These are phyloP conservation scores for Skeletonema grethae DNA, from an alignment of 108 stramenopile species.

Conservation along the genomic window DNA sequence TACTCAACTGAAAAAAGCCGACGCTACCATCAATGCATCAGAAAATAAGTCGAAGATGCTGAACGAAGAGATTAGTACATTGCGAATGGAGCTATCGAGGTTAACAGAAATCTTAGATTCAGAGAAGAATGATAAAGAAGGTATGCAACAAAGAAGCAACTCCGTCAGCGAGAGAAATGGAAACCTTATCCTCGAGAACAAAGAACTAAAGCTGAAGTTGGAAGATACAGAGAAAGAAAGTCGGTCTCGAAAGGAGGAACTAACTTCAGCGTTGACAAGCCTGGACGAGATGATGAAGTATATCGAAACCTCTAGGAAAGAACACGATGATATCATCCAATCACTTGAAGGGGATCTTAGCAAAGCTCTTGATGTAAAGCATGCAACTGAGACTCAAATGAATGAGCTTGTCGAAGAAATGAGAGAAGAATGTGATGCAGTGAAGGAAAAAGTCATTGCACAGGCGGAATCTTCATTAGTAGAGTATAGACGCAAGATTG, in stretches of 20 bases:
- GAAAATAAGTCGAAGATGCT: conserved; percentile 1
- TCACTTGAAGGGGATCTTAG: conserved; percentile 32
- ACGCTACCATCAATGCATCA: background rate
- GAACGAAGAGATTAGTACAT: conserved; percentile 1
- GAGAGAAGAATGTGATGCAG: conserved; percentile 1
- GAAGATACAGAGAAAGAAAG: conserved; percentile 7
- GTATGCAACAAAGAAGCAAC: background rate
- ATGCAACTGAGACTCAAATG: conserved; percentile 10
- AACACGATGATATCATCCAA: conserved; percentile 36
- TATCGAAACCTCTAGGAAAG: conserved; percentile 30
- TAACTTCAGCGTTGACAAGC: conserved; percentile 29
- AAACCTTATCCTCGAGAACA: background rate
- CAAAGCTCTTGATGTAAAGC: conserved; percentile 7
- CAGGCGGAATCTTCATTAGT: background rate
- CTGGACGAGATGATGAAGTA: conserved; percentile 52
- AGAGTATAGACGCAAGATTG: conserved; percentile 17
- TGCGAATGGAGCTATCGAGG: background rate
- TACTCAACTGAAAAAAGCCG: conserved; percentile 12
- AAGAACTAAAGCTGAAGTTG: background rate
- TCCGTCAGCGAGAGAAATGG: background rate
- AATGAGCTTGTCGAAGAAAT: background rate
- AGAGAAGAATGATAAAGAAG: background rate
- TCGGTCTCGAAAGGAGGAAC: conserved; percentile 19
- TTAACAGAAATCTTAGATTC: background rate
- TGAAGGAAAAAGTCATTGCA: conserved; percentile 12